Conservation (phyloP, 2,329 filamentous ascomycete genomes). For the Rhinocladiella similis region DNA sequence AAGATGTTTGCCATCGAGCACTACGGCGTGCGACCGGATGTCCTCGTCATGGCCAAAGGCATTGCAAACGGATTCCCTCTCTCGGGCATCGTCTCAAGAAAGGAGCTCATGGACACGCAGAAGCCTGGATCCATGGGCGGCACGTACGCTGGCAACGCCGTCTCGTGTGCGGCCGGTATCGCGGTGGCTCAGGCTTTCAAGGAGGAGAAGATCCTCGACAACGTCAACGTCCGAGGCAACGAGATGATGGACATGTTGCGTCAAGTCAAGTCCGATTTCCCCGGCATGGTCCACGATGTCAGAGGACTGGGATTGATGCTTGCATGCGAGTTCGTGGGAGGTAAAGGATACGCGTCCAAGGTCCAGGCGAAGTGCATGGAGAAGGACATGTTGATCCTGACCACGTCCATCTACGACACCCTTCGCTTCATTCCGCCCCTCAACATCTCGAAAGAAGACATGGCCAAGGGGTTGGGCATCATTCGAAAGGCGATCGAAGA, state of each 20-base stretch:
- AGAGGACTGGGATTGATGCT: constrained; percentile 42
- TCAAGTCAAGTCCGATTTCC: constrained; percentile 30
- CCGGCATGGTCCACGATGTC: constrained; percentile 39
- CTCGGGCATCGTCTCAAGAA: constrained; percentile 33
- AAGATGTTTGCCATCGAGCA: constrained; percentile 47
- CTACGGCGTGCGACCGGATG: constrained; percentile 44
- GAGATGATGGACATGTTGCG: constrained; percentile 33
- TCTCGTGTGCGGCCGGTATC: constrained; percentile 39
- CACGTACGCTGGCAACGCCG: constrained; percentile 40
- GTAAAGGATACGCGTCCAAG: constrained; percentile 38
- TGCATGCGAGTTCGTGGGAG: constrained; percentile 38
- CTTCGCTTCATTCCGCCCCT: constrained; percentile 41
- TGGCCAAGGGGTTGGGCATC: constrained; percentile 38
- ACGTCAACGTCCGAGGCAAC: constrained; percentile 35
- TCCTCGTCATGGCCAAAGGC: constrained; percentile 42
- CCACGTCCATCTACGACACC: constrained; percentile 43
- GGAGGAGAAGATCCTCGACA: constrained; percentile 39
- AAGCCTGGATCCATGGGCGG: constrained; percentile 40
- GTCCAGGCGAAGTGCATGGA: constrained; percentile 42
- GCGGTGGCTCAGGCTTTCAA: constrained; percentile 39
- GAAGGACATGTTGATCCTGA: constrained; percentile 41
- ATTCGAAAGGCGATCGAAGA: constrained; percentile 39
- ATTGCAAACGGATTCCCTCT: constrained; percentile 34
- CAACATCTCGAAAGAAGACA: constrained; percentile 41
- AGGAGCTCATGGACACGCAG: constrained; percentile 41